phyloP scores from a whole-genome alignment of 306 rosid species.

The Medicago ruthenica region DNA sequence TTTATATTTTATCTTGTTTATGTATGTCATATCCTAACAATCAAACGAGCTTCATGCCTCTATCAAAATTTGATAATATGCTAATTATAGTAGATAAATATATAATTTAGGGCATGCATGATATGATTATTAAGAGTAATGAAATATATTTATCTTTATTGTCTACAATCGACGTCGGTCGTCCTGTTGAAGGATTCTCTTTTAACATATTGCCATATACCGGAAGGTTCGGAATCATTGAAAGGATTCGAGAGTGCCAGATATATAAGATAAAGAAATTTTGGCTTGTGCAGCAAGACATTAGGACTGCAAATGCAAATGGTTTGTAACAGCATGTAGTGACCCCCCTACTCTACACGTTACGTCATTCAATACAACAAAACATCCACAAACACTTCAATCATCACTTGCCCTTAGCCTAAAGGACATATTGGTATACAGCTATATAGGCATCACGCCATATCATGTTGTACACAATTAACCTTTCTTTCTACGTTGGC shows the following conservation, averaged over 20 bases:
- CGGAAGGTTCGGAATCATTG: not conserved
- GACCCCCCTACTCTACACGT: constrained; percentile 18
- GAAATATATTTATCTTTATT: too few species aligned
- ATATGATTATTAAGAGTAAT: too few species aligned
- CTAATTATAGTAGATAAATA: too few species aligned
- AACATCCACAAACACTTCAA: constrained; percentile 43
- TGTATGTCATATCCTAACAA: too few species aligned
- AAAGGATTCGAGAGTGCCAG: constrained; percentile 9
- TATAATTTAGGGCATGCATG: too few species aligned
- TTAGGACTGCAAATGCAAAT: constrained; percentile 33
- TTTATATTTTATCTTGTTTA: too few species aligned
- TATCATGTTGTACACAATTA: constrained; percentile 36
- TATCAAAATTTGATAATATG: too few species aligned
- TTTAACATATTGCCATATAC: not conserved
- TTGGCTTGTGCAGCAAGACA: constrained; percentile 21
- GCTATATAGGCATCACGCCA: constrained; percentile 38
- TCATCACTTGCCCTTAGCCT: constrained; percentile 33
- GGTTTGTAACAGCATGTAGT: constrained; percentile 33
- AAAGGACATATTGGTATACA: constrained; percentile 48
- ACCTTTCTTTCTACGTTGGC: constrained; percentile 48
- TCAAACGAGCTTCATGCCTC: too few species aligned
- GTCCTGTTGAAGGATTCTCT: not conserved
- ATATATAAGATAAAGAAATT: constrained; percentile 17
- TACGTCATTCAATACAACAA: constrained; percentile 30
- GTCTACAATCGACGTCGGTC: not conserved